Conservation (phyloP, 345 rosid species). For the Tarenaya hassleriana region DNA sequence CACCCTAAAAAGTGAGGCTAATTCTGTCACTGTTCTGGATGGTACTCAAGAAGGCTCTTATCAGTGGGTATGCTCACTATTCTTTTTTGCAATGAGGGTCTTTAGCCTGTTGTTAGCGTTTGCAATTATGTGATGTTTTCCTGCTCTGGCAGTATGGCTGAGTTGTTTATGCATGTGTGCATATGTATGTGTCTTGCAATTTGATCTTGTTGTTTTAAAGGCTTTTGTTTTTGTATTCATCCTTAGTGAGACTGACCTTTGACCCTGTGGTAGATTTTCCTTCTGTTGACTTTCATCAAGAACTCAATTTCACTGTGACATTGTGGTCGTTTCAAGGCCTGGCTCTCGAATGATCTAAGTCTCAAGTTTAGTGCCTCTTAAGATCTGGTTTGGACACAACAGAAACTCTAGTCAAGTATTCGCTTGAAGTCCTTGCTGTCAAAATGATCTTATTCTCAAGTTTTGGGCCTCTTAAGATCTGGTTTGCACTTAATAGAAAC, state of each 20-base stretch:
- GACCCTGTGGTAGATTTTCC: too few relatives aligned
- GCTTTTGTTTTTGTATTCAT: background rate
- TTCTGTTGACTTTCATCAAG: too few relatives aligned
- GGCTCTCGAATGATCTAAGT: too few relatives aligned
- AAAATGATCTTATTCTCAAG: background rate
- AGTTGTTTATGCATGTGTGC: background rate
- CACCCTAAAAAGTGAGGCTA: conserved; percentile 54
- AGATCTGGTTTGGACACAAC: too few relatives aligned
- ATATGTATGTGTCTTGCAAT: background rate
- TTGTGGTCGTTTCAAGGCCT: too few relatives aligned
- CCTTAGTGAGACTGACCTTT: too few relatives aligned
- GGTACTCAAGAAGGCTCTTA: conserved; percentile 97
- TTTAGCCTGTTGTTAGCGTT: too few relatives aligned
- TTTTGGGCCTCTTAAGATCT: conserved; percentile 1
- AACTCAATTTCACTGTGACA: too few relatives aligned
- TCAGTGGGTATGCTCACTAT: conserved; percentile 62
- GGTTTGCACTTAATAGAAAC: too few relatives aligned
- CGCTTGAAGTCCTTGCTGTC: background rate
- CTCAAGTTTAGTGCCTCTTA: too few relatives aligned
- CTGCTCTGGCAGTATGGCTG: background rate
- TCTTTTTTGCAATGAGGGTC: background rate
- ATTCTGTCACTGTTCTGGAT: conserved; percentile 72
- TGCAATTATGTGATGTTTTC: background rate
- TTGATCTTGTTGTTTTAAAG: conserved; percentile 3
- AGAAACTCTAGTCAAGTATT: too few relatives aligned